Evolutionary conservation across 805 yeast species (phyloP).

Genomic region (Yarrowia sp.): DNA sequence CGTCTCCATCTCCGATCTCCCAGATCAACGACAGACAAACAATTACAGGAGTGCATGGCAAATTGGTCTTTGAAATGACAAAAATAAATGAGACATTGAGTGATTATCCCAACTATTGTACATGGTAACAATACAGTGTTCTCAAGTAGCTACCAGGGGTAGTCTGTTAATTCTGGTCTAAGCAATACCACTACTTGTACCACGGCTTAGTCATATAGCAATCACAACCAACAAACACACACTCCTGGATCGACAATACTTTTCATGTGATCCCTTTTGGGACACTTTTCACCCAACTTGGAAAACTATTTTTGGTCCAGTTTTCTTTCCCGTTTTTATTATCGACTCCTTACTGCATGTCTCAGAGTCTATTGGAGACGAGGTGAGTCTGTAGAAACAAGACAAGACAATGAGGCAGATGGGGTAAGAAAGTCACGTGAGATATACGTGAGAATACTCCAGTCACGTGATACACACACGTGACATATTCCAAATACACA

Average conservation of each 20-base stretch:
- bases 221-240: background rate
- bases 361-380: background rate
- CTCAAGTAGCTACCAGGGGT: no score
- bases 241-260: background rate
- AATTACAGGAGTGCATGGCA: background rate
- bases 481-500: background rate
- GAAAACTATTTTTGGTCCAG: background rate
- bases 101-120: no score
- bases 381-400: background rate
- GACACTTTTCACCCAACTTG: background rate
- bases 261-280: background rate
- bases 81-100: no score
- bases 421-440: background rate
- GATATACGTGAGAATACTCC: background rate
- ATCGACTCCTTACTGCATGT: slow-evolving; percentile 10
- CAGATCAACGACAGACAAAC: background rate
- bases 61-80: no score
- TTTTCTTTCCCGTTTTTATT: background rate
- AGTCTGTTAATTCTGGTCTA: no score
- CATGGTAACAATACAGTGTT: no score
- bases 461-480: background rate
- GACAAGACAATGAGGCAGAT: background rate
- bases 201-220: no score
- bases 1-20: background rate
- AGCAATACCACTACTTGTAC: no score